Conservation (phyloP, 2,329 filamentous ascomycete genomes). For the Aspergillus niger region DNA sequence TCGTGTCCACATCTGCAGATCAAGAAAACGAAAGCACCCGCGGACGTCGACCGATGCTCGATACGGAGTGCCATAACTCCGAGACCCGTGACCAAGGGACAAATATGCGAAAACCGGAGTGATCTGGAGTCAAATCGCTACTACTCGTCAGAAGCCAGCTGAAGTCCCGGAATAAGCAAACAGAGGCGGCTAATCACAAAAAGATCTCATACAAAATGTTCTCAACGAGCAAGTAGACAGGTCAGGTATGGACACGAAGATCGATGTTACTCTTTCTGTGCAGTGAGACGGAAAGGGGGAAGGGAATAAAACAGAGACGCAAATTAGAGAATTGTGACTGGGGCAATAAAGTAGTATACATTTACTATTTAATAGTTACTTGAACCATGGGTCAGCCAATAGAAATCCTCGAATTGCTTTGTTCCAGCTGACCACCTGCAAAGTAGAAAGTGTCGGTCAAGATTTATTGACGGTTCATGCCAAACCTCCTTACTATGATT, state of each 20-base stretch:
- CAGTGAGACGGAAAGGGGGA: neutral
- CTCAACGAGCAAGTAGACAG: neutral
- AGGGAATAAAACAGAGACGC: slow-evolving; percentile 3
- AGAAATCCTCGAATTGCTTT: neutral
- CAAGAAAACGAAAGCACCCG: neutral
- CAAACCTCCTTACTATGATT: slow-evolving; percentile 2
- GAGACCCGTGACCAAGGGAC: slow-evolving; percentile 4
- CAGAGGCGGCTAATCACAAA: slow-evolving; percentile 9
- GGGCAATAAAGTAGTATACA: slow-evolving; percentile 9
- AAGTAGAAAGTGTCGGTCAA: neutral
- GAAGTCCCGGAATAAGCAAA: slow-evolving; percentile 10
- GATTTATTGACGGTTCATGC: slow-evolving; percentile 17
- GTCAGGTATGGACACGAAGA: slow-evolving; percentile 3
- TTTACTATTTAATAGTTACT: neutral
- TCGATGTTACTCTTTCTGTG: neutral
- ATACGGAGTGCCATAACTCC: slow-evolving; percentile 16
- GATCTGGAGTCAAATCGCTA: neutral
- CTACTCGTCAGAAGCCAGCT: slow-evolving; percentile 6
- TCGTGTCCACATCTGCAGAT: neutral
- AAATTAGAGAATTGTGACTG: neutral
- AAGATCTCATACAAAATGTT: neutral
- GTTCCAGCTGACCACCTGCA: slow-evolving; percentile 13
- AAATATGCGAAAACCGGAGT: neutral
- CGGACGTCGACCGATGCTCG: neutral
- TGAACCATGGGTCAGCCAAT: slow-evolving; percentile 7